Conservation (phyloP, 1,139 yeast species). For the Pichia sp. region DNA sequence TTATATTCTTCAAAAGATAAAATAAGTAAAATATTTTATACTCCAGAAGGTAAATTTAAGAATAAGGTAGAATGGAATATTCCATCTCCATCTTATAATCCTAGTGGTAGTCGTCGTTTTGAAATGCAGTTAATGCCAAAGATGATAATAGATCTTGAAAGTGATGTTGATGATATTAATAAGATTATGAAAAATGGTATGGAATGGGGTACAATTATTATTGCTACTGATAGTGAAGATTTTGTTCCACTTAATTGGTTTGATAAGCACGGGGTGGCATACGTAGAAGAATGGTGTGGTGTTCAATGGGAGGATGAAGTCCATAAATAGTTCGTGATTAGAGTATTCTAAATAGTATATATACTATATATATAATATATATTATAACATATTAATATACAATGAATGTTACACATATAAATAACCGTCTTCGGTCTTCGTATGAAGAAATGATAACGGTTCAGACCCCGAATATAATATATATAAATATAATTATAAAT, state of each 20-base stretch:
- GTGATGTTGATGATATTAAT: conserved; percentile 27
- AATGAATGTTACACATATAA: too few species aligned
- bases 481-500: too few species aligned
- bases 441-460: too few species aligned
- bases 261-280: conserved; percentile 66
- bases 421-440: too few species aligned
- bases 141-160: conserved; percentile 76
- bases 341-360: too few species aligned
- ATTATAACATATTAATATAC: too few species aligned
- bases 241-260: conserved; percentile 43
- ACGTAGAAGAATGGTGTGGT: conserved; percentile 85
- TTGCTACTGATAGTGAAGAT: conserved; percentile 77
- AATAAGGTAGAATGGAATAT: conserved; percentile 30
- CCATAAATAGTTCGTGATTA: not conserved
- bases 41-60: conserved; percentile 24
- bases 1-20: conserved; percentile 62
- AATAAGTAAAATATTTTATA: conserved; percentile 39
- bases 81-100: conserved; percentile 54
- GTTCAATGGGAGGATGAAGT: conserved; percentile 87
- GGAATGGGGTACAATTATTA: conserved; percentile 96
- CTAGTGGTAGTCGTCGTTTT: conserved; percentile 57
- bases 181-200: conserved; percentile 55
- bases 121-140: conserved; percentile 95
- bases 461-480: too few species aligned
- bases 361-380: too few species aligned